Evolutionary conservation across 2,329 filamentous ascomycete species (phyloP), one percentile per base, ranked within the genome.

Genomic region (Sporothrix globosa): DNA sequence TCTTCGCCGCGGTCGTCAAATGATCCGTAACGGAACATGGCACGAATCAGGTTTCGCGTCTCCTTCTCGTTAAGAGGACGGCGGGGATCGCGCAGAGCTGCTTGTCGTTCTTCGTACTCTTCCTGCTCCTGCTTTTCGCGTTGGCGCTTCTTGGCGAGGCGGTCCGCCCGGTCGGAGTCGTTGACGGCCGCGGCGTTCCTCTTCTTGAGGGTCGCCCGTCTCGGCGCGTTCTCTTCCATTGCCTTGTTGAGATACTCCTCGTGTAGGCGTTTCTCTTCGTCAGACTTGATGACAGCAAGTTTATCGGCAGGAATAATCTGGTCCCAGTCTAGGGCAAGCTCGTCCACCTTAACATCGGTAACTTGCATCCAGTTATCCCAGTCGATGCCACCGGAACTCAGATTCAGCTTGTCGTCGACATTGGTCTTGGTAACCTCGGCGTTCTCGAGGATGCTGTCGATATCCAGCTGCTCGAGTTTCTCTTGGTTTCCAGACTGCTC

Each of bases 311-410:
- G 96, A 75, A 99, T 98, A 76, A 99, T 99, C 74, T 98, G 92
- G 76, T 99, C 96, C 96, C 96, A 99, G 75, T 96, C 93, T 34
- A 98, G 89, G 74, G 83, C 82, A 65, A 88, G 83, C 67, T 89
- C 86, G 71, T 98, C 92, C 30, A 98, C 92, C 81, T 98, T 98
- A 80, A 98, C 95, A 79, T 99, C 96, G 0, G 96, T 97, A 77
- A 97, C 97, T 77, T 98, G 93, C 82, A 99, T 90, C 80, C 98
- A 99, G 73, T 97, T 97, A 78, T 97, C 95, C 82, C 96, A 89
- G 75, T 89, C 87, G 65, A 89, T 89, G 69, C 87, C 96, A 77
- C 96, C 96, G 77, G 95, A 96, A 71, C 94, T 97, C 56, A 97
- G 92, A 71, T 89, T 89, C 78, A 98, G 93, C 78, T 94, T 93